Evolutionary conservation across 116 monocot species (phyloP).

Genomic region (Iris pallida): DNA sequence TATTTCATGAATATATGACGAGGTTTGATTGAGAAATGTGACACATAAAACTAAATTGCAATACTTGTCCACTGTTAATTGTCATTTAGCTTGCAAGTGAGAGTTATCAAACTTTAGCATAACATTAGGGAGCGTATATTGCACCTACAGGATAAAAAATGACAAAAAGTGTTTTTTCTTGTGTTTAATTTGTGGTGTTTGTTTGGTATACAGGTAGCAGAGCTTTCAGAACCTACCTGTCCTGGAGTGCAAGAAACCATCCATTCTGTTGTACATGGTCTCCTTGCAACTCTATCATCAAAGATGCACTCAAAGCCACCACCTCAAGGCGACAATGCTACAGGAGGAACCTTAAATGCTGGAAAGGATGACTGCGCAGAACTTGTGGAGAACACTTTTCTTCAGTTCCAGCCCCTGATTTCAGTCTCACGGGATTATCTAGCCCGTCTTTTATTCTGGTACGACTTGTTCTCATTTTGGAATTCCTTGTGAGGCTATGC

Average conservation of each 20-base stretch:
- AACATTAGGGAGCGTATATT: no score
- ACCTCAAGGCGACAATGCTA: constrained; percentile 32
- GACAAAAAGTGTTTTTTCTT: no score
- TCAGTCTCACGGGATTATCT: constrained; percentile 82
- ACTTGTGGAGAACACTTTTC: constrained; percentile 66
- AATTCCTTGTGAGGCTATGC: neutral
- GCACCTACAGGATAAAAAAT: no score
- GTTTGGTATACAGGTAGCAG: constrained; percentile 50
- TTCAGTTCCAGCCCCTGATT: constrained; percentile 82
- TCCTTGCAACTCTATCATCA: constrained; percentile 81
- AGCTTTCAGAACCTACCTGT: constrained; percentile 71
- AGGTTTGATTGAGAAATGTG: no score
- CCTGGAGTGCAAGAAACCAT: constrained; percentile 66
- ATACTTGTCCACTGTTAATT: no score
- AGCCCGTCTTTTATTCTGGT: constrained; percentile 89
- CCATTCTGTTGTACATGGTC: constrained; percentile 76
- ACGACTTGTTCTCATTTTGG: constrained; percentile 2
- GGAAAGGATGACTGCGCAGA: constrained; percentile 61
- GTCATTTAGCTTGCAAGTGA: no score
- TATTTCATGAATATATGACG: no score
- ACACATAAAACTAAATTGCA: no score
- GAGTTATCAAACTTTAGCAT: no score
- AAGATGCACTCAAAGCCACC: constrained; percentile 74
- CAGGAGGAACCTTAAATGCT: constrained; percentile 26
- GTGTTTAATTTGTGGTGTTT: no score